These are phyloP conservation scores for Ammopiptanthus mongolicus DNA, from an alignment of 306 rosid species.

Conservation along the genomic window DNA sequence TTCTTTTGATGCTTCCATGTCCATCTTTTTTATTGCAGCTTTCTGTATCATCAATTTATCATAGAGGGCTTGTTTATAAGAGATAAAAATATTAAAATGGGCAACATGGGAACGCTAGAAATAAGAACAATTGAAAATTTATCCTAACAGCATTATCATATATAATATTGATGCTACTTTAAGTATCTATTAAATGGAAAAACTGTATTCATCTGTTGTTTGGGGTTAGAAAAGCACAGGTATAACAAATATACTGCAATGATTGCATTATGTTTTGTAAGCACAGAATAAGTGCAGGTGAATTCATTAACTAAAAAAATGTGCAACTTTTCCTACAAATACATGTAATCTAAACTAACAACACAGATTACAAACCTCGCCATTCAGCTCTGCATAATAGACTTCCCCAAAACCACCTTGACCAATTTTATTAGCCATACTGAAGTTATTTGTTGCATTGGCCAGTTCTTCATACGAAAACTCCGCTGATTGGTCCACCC, in stretches of 20 bases:
- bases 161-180: neutral
- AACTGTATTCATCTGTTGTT: neutral
- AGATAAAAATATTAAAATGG: conserved; percentile 3
- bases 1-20: conserved; percentile 73
- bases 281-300: neutral
- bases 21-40: conserved; percentile 94
- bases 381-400: conserved; percentile 81
- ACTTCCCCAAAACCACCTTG: conserved; percentile 94
- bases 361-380: conserved; percentile 65
- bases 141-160: neutral
- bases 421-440: conserved; percentile 68
- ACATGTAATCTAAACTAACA: neutral
- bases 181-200: neutral
- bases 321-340: neutral
- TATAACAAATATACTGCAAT: neutral
- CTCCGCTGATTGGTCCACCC: conserved; percentile 67
- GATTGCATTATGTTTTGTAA: neutral
- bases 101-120: neutral
- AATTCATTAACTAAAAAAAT: neutral
- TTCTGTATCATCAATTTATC: conserved; percentile 39
- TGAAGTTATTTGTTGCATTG: conserved; percentile 72
- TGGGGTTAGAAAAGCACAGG: neutral
- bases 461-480: conserved; percentile 83
- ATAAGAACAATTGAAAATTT: neutral
- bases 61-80: neutral